These are phyloP conservation scores for Vachellia collinsii DNA, from an alignment of 306 rosid species.

Conservation along the genomic window DNA sequence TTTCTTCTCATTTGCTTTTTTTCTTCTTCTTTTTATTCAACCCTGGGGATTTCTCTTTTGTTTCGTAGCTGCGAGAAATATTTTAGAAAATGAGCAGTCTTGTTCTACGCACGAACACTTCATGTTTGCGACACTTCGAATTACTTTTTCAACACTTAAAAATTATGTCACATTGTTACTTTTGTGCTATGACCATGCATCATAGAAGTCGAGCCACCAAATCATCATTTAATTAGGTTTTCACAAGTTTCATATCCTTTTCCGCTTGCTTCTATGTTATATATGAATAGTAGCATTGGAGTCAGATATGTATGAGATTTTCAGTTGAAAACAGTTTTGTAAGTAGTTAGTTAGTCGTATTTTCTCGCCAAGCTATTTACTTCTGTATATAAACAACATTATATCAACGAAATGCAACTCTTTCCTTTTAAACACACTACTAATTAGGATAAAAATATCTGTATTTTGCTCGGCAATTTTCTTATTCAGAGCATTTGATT, in stretches of 20 bases:
- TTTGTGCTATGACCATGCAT: neutral
- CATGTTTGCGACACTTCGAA: neutral
- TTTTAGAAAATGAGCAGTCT: neutral
- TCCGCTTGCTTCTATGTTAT: neutral
- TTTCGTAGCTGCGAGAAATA: neutral
- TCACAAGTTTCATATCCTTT: neutral
- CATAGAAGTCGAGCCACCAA: neutral
- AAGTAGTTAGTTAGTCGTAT: neutral
- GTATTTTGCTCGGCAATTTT: neutral
- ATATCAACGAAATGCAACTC: neutral
- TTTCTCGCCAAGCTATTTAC: neutral
- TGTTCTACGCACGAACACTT: neutral
- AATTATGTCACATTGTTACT: neutral
- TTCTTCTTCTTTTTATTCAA: neutral
- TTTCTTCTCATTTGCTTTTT: neutral
- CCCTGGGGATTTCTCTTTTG: neutral
- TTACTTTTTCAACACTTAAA: neutral
- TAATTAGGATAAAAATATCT: neutral
- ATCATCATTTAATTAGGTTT: neutral
- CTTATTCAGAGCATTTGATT: neutral
- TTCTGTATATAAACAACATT: neutral
- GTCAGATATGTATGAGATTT: neutral
- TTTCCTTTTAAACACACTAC: neutral
- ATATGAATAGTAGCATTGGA: neutral
- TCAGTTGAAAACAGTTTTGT: neutral